phyloP scores from a whole-genome alignment of 768 basidiomycete species.

The Plicaturopsis crispa region DNA sequence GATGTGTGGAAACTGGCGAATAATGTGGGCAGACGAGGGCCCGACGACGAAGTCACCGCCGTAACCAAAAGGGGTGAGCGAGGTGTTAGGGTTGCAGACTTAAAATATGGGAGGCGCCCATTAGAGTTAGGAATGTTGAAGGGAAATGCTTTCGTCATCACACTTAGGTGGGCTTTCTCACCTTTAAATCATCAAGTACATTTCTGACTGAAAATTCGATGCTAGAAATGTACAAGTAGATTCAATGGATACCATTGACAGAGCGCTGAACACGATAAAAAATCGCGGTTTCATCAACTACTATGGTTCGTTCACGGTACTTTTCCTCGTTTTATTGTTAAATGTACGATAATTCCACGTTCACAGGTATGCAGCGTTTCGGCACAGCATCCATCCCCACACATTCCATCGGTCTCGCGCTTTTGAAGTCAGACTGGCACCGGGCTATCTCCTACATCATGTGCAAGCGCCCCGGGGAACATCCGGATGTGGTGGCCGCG shows the following conservation, averaged over 20 bases:
- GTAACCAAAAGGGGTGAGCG: slow-evolving; percentile 76
- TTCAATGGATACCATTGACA: slow-evolving; percentile 63
- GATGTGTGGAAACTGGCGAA: slow-evolving; percentile 84
- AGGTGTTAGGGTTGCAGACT: slow-evolving; percentile 81
- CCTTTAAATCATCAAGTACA: background rate
- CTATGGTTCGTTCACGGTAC: slow-evolving; percentile 85
- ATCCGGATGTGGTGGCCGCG: slow-evolving; percentile 81
- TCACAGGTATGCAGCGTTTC: slow-evolving; percentile 93
- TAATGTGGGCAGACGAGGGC: slow-evolving; percentile 48
- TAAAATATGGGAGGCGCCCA: slow-evolving; percentile 75
- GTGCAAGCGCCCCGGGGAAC: slow-evolving; percentile 79
- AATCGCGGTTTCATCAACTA: slow-evolving; percentile 94
- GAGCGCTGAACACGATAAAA: slow-evolving; percentile 71
- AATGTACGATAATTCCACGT: slow-evolving; percentile 7
- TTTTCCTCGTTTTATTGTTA: background rate
- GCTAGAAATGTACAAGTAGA: slow-evolving; percentile 79
- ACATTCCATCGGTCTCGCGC: slow-evolving; percentile 85
- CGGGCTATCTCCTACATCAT: slow-evolving; percentile 79
- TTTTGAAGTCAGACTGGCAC: slow-evolving; percentile 88
- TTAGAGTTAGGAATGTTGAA: slow-evolving; percentile 94
- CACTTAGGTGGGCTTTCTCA: slow-evolving; percentile 60
- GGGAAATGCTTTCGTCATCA: slow-evolving; percentile 94
- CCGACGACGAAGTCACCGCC: slow-evolving; percentile 37
- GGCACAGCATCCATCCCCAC: slow-evolving; percentile 96
- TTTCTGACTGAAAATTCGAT: slow-evolving; percentile 5